Evolutionary conservation across 1,284 basidiomycete species (phyloP), one percentile per base, ranked within the genome.

Genomic region (Cutaneotrichosporon sp.): DNA sequence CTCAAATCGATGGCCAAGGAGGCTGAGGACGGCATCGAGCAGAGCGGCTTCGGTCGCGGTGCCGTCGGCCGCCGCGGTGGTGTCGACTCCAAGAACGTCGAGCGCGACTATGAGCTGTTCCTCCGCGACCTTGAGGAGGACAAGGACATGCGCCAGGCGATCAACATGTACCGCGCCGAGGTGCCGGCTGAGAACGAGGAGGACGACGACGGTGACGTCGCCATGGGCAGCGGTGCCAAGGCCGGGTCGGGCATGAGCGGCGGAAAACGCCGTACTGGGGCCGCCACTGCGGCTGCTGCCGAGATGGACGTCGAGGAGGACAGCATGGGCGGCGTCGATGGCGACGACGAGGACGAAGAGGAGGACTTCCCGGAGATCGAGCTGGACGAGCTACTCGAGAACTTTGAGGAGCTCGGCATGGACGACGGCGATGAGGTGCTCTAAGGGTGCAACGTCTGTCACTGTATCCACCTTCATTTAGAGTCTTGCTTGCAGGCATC

Each of bases 61-160:
- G 89, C 95, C 5, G 87, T 97, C 46, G 94, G 94, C 1, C 84
- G 93, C 58, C 85, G 90, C 83, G 94, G 94, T 47, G 94, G 94
- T 51, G 83, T 93, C 59, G 95, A 98, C 80, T 87, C 90, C 81
- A 90, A 87, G 83, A 94, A 94, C 83, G 92, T 98, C 66, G 94
- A 98, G 77, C 88, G 92, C 76, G 96, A 98, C 77, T 99, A 98
- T 79, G 96, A 98, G 82, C 73, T 92, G 67, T 99, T 99, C 87
- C 83, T 99, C 81, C 86, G 91, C 59, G 95, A 98, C 73, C 81
- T 99, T 63, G 96, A 98, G 81, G 96, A 99, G 80, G 96, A 99
- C 82, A 89, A 90, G 58, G 96, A 98, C 84, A 84, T 98, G 84
- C 87, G 96, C 59, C 85, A 86, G 18, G 88, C 87, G 18, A 89